phyloP scores from a whole-genome alignment of 2,329 filamentous ascomycete species.

The Fusarium sambucinum region DNA sequence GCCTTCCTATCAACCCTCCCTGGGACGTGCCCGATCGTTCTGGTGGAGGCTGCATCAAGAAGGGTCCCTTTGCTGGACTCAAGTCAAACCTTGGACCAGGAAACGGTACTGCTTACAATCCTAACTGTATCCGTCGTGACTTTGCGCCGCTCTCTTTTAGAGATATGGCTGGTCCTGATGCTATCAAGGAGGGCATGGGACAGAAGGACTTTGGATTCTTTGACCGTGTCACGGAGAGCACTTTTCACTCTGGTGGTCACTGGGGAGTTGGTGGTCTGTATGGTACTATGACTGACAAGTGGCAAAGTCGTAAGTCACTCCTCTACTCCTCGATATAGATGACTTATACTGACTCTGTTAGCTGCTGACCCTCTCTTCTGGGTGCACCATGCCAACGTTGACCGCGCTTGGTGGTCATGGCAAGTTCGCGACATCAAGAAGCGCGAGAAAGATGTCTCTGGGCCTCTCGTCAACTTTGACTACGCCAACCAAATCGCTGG shows the following conservation, averaged over 20 bases:
- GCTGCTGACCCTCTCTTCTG: conserved; percentile 48
- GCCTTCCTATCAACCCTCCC: conserved; percentile 31
- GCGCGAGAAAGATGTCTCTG: conserved; percentile 28
- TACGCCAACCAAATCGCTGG: conserved; percentile 21
- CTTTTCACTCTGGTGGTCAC: conserved; percentile 46
- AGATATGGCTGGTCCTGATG: conserved; percentile 23
- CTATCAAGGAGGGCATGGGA: conserved; percentile 29
- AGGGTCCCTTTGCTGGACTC: conserved; percentile 43
- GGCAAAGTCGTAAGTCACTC: conserved; percentile 19
- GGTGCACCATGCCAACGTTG: conserved; percentile 49
- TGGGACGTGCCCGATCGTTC: conserved; percentile 36
- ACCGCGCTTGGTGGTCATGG: conserved; percentile 46
- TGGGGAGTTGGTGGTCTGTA: conserved; percentile 48
- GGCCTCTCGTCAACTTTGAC: conserved; percentile 31
- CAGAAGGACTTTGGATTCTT: conserved; percentile 45
- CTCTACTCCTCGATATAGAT: accelerated
- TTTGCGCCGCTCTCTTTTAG: conserved; percentile 31
- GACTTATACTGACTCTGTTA: neutral
- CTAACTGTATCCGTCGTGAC: conserved; percentile 24
- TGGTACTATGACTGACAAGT: conserved; percentile 43
- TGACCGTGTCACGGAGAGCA: conserved; percentile 38
- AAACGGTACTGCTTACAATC: conserved; percentile 19
- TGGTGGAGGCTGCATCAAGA: conserved; percentile 44
- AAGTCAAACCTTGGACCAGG: conserved; percentile 27
- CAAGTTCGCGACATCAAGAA: conserved; percentile 22